Evolutionary conservation across 2,329 filamentous ascomycete species (phyloP).

Genomic region (Blastomyces emzantsi): DNA sequence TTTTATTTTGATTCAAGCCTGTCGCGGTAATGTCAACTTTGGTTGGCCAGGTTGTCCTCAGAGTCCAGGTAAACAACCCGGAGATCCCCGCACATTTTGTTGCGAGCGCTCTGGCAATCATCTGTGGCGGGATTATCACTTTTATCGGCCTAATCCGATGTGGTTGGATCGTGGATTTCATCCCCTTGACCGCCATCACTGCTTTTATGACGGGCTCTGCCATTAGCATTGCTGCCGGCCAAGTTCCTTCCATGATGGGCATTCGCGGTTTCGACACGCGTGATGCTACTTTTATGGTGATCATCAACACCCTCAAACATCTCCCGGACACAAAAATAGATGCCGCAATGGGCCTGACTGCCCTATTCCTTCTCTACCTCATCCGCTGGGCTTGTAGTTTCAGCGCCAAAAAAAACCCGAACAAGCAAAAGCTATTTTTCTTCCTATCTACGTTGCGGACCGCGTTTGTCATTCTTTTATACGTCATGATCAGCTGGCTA

Average conservation of each 20-base stretch:
- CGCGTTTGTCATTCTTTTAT: conserved; percentile 82
- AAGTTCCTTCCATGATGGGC: conserved; percentile 74
- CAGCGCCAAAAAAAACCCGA: conserved; percentile 59
- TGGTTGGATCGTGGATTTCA: conserved; percentile 89
- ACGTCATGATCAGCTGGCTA: conserved; percentile 82
- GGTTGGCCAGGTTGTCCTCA: conserved; percentile 68
- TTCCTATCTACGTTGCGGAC: conserved; percentile 87
- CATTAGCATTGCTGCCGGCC: conserved; percentile 76
- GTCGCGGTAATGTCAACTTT: conserved; percentile 94
- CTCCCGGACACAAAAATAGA: conserved; percentile 62
- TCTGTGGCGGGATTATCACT: conserved; percentile 67
- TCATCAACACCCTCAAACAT: conserved; percentile 72
- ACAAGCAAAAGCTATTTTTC: conserved; percentile 67
- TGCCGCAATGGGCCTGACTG: conserved; percentile 79
- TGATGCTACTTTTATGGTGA: conserved; percentile 68
- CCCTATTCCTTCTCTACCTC: conserved; percentile 65
- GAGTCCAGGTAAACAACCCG: conserved; percentile 50
- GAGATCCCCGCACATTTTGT: conserved; percentile 50
- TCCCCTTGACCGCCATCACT: conserved; percentile 79
- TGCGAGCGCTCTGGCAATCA: conserved; percentile 67
- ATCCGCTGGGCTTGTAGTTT: conserved; percentile 59
- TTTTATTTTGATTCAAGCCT: conserved; percentile 45
- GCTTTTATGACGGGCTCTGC: conserved; percentile 97
- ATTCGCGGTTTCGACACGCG: conserved; percentile 63
- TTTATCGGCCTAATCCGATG: conserved; percentile 69